Evolutionary conservation across 768 basidiomycete genomes (phyloP).

Genomic region (Boletus rufocinnamomeus): DNA sequence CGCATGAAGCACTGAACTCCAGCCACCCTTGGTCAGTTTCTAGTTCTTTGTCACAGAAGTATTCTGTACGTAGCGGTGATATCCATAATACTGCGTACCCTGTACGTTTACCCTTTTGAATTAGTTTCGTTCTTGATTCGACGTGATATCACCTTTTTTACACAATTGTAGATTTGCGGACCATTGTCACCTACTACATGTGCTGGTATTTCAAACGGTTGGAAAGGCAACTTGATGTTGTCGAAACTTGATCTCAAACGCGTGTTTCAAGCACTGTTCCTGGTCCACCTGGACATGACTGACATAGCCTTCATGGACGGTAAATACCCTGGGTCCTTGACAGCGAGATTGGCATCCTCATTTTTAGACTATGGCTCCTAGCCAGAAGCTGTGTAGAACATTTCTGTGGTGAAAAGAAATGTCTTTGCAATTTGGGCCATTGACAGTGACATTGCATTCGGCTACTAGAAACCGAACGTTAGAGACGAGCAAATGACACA

Average conservation of each 20-base stretch:
- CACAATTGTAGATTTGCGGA: slow-evolving; percentile 3
- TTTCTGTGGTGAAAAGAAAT: not conserved
- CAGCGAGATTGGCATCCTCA: not conserved
- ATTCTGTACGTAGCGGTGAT: slow-evolving; percentile 6
- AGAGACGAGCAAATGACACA: not conserved
- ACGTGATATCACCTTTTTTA: not conserved
- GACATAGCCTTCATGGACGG: not conserved
- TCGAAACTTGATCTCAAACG: slow-evolving; percentile 1
- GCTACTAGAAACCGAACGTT: not conserved
- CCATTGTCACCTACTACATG: not conserved
- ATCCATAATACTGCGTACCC: slow-evolving; percentile 10
- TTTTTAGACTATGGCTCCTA: not conserved
- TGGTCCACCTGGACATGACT: not conserved
- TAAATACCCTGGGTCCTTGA: too few relatives aligned
- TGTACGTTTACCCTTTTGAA: slow-evolving; percentile 17
- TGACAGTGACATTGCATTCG: not conserved
- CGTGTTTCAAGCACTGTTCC: not conserved
- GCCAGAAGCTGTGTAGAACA: not conserved
- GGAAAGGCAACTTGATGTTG: slow-evolving; percentile 15
- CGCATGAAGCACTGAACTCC: slow-evolving; percentile 1
- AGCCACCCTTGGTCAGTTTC: not conserved
- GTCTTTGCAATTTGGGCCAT: not conserved
- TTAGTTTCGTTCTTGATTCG: slow-evolving; percentile 1
- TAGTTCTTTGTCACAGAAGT: slow-evolving; percentile 4
- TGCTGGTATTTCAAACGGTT: slow-evolving; percentile 2